Base-by-base conservation (phyloP, 768 basidiomycete genomes). In the Favolaschia claudopus region DNA sequence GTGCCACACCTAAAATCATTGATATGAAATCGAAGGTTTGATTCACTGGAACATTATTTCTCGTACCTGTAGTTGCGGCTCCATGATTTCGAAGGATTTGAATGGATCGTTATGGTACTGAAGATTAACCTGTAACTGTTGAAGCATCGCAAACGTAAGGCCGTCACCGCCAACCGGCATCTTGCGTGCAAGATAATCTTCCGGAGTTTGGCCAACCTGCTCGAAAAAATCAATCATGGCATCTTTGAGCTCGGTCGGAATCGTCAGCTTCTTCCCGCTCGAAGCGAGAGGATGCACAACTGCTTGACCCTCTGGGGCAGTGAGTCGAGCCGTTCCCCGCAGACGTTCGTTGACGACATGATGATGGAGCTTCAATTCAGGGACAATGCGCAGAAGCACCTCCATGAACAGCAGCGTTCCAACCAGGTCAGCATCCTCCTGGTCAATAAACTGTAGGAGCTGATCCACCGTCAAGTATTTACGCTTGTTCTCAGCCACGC, bases 131-230 rank as follows among this genome's bases (percentile, higher is more conserved):
- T 64, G 54, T 27, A 60, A 17, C 31, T 55, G 53, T 6, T 37
- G 43, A 12, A 48, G 53, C 59, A 70, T 71, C 51, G 77, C 70
- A 55, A 51, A 79, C 1, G 77, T 74, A 14, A 77, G 66, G 2
- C 78, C 76, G 64, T 79, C 75, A 6, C 77, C 76, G 14, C 72
- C 72, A 20, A 72, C 60, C 7, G 69, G 61, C 20, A 74, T 56
- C 12, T 75, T 48, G 10, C 64, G 54, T 12, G 50, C 55, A 13
- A 65, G 46, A 50, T 69, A 69, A 13, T 61, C 33, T 6, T 63
- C 69, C 3, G 46, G 44, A 7, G 49, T 62, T 40, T 76, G 71
- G 1, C 76, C 76, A 13, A 65, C 51, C 58, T 78, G 77, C 1
- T 25, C 59, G 6, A 76, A 59, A 49, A 78, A 75, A 49, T 78